Evolutionary conservation across 192 early-diverging fungal species (phyloP), one percentile per base, ranked within the genome.

Genomic region (Backusella macrospora): DNA sequence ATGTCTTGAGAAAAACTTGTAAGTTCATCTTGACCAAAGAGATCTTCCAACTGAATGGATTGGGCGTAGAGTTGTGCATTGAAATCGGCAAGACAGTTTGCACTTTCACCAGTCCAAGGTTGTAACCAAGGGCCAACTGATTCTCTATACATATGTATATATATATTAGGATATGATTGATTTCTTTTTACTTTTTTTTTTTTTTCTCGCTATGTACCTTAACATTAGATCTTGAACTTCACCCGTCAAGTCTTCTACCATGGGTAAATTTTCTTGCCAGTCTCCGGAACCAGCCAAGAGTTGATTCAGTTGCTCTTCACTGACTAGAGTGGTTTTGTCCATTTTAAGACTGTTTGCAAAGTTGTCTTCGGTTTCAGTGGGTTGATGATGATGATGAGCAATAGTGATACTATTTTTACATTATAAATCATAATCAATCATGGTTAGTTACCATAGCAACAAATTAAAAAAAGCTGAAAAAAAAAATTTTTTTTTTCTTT

Each of bases 211-310:
- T 40, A 39, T 66, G 23, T 74, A 79, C 78, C 70, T 75, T 45
- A 79, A 67, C 70, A 79, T 71, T 23, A 79, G 49, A 34, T 79
- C 73, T 62, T 79, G 70, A 34, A 79, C 74, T 75, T 79, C 78
- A 38, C 62, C 74, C 14, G 78, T 79, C 62, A 79, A 45, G 62
- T 79, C 78, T 49, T 79, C 78, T 4, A 75, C 71, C 16, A 52
- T 52, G 12, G 75, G 75, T 12, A 63, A 65, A 8, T 73, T 66
- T 14, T 65, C 52, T 42, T 68, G 75, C 75, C 75, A 76, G 16
- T 39, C 44, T 9, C 39, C 34, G 13, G 49, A 21, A 34, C 39
- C 26, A 39, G 75, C 23, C 26, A 71, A 71, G 40, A 71, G 29
- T 40, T 73, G 39, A 39, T 48, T 65, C 10, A 73, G 44, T 43